Evolutionary conservation across 257 asterid species (phyloP).

Genomic region (Dorcoceras hygrometricum): DNA sequence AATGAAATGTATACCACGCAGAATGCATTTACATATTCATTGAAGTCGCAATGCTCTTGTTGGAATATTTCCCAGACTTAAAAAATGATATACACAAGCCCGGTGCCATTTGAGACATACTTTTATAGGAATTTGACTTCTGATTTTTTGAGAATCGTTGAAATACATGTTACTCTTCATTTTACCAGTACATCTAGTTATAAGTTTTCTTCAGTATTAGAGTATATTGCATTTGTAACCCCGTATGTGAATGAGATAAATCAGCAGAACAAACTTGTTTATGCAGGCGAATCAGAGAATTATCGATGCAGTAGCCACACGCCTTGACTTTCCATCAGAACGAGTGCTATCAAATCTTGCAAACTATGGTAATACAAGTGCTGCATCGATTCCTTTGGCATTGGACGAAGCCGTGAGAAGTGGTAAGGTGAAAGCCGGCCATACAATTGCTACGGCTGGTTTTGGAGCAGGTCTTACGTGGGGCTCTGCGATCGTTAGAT

Average conservation of each 20-base stretch:
- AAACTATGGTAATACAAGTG: conserved; percentile 87
- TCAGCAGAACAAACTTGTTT: not conserved
- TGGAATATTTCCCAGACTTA: not conserved
- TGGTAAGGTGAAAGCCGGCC: conserved; percentile 73
- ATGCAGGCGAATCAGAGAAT: conserved; percentile 93
- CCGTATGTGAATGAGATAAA: no score
- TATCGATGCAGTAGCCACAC: conserved; percentile 81
- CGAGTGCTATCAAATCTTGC: conserved; percentile 88
- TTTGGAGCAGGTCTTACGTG: conserved; percentile 98
- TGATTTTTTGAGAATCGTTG: not conserved
- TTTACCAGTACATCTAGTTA: not conserved
- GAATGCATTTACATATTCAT: not conserved
- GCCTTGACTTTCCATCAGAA: conserved; percentile 61
- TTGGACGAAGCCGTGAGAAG: conserved; percentile 89
- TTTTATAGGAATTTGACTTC: conserved; percentile 17
- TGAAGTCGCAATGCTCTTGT: not conserved
- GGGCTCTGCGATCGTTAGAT: conserved; percentile 88
- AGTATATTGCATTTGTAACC: not conserved
- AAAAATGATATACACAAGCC: not conserved
- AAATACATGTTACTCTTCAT: not conserved
- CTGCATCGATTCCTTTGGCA: conserved; percentile 93
- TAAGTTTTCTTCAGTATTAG: not conserved
- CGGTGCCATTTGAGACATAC: not conserved
- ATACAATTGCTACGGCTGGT: conserved; percentile 88
- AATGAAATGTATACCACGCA: not conserved